These are phyloP conservation scores for Luffa aegyptiaca DNA, from an alignment of 306 rosid species.

Conservation along the genomic window DNA sequence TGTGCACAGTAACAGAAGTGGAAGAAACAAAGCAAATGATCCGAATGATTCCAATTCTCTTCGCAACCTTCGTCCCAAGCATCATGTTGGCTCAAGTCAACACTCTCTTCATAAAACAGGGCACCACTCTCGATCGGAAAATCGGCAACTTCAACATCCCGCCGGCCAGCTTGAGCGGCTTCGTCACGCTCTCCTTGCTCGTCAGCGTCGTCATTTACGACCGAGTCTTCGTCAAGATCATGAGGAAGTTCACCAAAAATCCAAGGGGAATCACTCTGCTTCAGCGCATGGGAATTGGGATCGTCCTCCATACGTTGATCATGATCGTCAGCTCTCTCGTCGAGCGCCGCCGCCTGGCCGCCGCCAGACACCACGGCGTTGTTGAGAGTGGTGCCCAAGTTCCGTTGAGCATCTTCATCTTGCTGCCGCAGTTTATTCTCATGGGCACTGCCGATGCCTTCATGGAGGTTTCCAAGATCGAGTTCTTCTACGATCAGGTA, in stretches of 20 bases:
- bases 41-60: conserved; percentile 12
- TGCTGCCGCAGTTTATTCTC: conserved; percentile 17
- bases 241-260: conserved; percentile 11
- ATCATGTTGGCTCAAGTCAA: conserved; percentile 13
- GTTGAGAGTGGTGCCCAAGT: conserved; percentile 7
- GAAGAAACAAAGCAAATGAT: conserved; percentile 21
- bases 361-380: not conserved
- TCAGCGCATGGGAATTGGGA: conserved; percentile 16
- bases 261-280: conserved; percentile 22
- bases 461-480: conserved; percentile 14
- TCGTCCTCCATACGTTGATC: conserved; percentile 10
- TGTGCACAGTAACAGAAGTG: conserved; percentile 20
- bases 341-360: conserved; percentile 3
- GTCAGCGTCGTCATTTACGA: conserved; percentile 19
- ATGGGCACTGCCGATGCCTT: conserved; percentile 18
- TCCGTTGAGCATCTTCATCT: conserved; percentile 16
- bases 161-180: conserved; percentile 16
- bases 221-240: conserved; percentile 11
- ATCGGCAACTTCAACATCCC: conserved; percentile 19
- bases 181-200: conserved; percentile 20
- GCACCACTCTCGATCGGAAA: conserved; percentile 12
- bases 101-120: conserved; percentile 19
- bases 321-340: conserved; percentile 10
- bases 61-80: conserved; percentile 11
- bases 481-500: conserved; percentile 20